Conservation (phyloP, 345 rosid genomes). For the Salix arbutifolia region DNA sequence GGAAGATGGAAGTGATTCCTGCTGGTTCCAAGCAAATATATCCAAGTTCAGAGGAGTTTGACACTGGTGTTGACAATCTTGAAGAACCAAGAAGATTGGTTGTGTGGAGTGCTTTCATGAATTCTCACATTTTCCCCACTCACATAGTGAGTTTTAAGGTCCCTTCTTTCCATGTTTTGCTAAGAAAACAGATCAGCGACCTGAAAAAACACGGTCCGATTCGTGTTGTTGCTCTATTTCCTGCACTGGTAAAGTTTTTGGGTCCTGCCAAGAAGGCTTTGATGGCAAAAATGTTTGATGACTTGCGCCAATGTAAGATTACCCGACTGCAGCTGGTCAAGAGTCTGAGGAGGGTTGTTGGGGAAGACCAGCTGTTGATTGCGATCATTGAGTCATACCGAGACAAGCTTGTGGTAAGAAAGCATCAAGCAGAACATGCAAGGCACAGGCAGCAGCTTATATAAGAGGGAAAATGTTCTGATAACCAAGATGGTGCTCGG, state of each 20-base stretch:
- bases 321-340: not conserved
- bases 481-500: too few relatives aligned
- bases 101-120: constrained; percentile 22
- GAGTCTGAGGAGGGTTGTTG: constrained; percentile 6
- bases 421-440: too few relatives aligned
- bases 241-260: constrained; percentile 9
- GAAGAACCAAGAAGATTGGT: constrained; percentile 14
- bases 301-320: constrained; percentile 4
- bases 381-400: not conserved
- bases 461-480: too few relatives aligned
- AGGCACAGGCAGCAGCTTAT: too few relatives aligned
- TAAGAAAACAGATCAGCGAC: not conserved
- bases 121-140: constrained; percentile 22
- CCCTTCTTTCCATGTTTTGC: constrained; percentile 8
- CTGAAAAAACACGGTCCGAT: not conserved
- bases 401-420: not conserved
- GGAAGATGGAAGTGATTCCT: constrained; percentile 32
- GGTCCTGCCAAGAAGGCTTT: constrained; percentile 5
- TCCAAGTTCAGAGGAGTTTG: constrained; percentile 18
- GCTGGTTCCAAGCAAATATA: constrained; percentile 23
- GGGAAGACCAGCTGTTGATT: constrained; percentile 3
- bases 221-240: constrained; percentile 1
- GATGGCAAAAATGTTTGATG: constrained; percentile 2
- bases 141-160: constrained; percentile 21
- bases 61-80: constrained; percentile 22